These are phyloP conservation scores for Penicillium sp. DNA, from an alignment of 2,329 filamentous ascomycete genomes.

Conservation along the genomic window DNA sequence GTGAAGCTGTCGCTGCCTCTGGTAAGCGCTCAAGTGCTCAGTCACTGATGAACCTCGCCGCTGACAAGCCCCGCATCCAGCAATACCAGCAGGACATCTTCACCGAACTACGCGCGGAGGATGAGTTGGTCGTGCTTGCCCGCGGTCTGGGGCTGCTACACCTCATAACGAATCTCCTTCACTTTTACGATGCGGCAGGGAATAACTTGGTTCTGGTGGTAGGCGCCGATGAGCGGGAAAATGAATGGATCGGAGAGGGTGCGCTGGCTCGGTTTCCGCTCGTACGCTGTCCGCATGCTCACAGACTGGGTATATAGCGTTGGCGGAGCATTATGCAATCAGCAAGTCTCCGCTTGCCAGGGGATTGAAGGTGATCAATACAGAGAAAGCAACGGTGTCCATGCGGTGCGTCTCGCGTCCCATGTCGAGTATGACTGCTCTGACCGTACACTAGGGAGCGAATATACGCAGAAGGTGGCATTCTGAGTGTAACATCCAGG, in stretches of 20 bases:
- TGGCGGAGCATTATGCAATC: slow-evolving; percentile 92
- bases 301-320: slow-evolving; percentile 46
- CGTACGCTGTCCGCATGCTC: neutral
- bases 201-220: slow-evolving; percentile 89
- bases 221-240: slow-evolving; percentile 87
- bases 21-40: slow-evolving; percentile 36
- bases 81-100: slow-evolving; percentile 95
- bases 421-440: slow-evolving; percentile 5
- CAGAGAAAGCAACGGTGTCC: slow-evolving; percentile 83
- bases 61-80: slow-evolving; percentile 35
- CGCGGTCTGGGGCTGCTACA: slow-evolving; percentile 88
- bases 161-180: slow-evolving; percentile 90
- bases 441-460: slow-evolving; percentile 62
- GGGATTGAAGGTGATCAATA: slow-evolving; percentile 88
- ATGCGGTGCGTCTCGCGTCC: slow-evolving; percentile 48
- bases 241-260: slow-evolving; percentile 90
- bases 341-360: slow-evolving; percentile 78
- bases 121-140: slow-evolving; percentile 90
- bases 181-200: slow-evolving; percentile 93
- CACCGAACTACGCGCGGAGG: slow-evolving; percentile 80
- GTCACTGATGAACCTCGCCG: neutral
- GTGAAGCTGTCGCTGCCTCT: slow-evolving; percentile 64
- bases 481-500: slow-evolving; percentile 93
- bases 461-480: slow-evolving; percentile 83
- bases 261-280: slow-evolving; percentile 11